phyloP scores from a whole-genome alignment of 768 basidiomycete genomes.

The Clitopilus passeckerianus region DNA sequence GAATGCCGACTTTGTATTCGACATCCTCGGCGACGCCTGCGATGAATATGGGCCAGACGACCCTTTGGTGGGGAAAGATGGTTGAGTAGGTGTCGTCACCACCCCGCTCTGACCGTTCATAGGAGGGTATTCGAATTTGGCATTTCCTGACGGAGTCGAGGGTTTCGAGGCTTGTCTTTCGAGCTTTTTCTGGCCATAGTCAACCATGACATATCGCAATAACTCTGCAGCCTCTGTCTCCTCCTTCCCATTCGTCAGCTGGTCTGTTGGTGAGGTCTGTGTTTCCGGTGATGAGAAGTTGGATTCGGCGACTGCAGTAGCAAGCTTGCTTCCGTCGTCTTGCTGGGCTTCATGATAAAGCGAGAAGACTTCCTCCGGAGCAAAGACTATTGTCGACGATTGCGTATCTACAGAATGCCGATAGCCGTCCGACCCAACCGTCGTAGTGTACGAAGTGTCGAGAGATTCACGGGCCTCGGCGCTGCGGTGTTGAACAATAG shows the following conservation, averaged over 20 bases:
- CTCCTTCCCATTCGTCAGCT: not conserved
- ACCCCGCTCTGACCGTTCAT: not conserved
- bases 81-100: not conserved
- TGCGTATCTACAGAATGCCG: not conserved
- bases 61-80: not conserved
- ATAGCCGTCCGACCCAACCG: not conserved
- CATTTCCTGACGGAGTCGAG: not conserved
- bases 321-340: too few relatives aligned
- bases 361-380: not conserved
- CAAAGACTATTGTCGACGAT: not conserved
- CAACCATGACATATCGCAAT: not conserved
- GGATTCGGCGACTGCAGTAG: not conserved
- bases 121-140: not conserved
- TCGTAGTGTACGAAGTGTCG: not conserved
- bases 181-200: not conserved
- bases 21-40: not conserved
- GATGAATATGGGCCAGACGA: not conserved
- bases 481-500: not conserved
- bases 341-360: not conserved
- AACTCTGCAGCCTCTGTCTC: not conserved
- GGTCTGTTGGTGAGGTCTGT: not conserved
- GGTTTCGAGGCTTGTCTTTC: not conserved
- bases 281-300: not conserved
- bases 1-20: constrained; percentile 6
- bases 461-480: not conserved